These are phyloP conservation scores for Rhizomucor pusillus DNA, from an alignment of 371 early-diverging fungal genomes.

Conservation along the genomic window DNA sequence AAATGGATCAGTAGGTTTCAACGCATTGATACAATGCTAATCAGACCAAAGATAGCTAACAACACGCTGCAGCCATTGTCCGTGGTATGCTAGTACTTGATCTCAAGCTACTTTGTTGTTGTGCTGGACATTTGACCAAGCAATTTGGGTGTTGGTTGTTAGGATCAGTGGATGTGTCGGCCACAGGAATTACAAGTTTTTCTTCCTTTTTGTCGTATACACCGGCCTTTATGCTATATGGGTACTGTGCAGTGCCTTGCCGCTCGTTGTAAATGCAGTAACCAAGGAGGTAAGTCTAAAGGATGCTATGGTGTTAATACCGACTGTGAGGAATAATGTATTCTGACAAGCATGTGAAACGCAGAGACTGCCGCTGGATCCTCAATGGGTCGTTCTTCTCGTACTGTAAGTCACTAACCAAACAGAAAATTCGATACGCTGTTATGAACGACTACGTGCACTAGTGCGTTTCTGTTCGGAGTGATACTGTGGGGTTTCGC, in stretches of 20 bases:
- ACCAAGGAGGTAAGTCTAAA: constrained; percentile 30
- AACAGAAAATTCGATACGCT: background rate
- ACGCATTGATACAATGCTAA: background rate
- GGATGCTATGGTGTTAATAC: too few species aligned
- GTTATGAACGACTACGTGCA: background rate
- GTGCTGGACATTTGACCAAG: too few species aligned
- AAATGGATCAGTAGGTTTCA: constrained; percentile 62
- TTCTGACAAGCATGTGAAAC: background rate
- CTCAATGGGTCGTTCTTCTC: constrained; percentile 39
- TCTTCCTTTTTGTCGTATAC: constrained; percentile 34
- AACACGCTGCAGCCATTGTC: too few species aligned
- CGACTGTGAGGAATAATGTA: too few species aligned
- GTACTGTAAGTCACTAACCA: constrained; percentile 28
- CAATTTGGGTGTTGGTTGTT: constrained; percentile 46
- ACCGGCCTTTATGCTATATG: constrained; percentile 47
- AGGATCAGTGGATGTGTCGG: constrained; percentile 63
- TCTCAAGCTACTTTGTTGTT: too few species aligned
- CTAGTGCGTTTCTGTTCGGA: constrained; percentile 39
- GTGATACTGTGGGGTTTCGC: constrained; percentile 46
- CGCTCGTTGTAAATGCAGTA: constrained; percentile 30
- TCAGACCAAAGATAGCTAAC: too few species aligned
- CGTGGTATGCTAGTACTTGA: too few species aligned
- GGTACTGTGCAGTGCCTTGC: constrained; percentile 37
- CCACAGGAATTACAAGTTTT: constrained; percentile 59
- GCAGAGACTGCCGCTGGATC: constrained; percentile 27